Conservation (phyloP, 257 asterid species). For the Coffea eugenioides region DNA sequence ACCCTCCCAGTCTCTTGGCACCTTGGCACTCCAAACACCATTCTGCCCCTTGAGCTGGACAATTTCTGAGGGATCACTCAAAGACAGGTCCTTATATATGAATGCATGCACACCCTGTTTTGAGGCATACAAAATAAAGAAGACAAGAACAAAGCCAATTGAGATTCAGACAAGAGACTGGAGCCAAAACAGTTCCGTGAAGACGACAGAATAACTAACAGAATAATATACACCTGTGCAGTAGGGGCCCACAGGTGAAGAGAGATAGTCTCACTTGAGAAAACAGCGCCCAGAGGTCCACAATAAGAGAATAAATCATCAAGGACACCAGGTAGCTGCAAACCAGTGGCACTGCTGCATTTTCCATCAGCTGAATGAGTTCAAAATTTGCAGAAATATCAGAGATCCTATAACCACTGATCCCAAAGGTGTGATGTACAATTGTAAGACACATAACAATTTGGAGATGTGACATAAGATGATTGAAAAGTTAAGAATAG, state of each 20-base stretch:
- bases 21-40: constrained; percentile 83
- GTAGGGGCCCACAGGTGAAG: constrained; percentile 96
- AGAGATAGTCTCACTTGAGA: constrained; percentile 52
- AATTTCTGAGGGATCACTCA: constrained; percentile 48
- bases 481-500: neutral
- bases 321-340: constrained; percentile 93
- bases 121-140: constrained; percentile 2
- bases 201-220: neutral
- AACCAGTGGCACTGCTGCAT: constrained; percentile 62
- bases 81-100: constrained; percentile 56
- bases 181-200: neutral
- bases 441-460: neutral
- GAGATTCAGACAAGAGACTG: neutral
- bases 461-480: neutral
- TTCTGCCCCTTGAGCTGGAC: constrained; percentile 64
- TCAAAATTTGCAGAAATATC: neutral
- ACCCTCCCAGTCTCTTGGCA: constrained; percentile 82
- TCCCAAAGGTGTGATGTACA: neutral
- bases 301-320: constrained; percentile 75
- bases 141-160: constrained; percentile 8
- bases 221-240: constrained; percentile 63
- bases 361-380: constrained; percentile 44
- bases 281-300: constrained; percentile 84
- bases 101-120: constrained; percentile 62
- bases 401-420: neutral